phyloP scores from a whole-genome alignment of 768 basidiomycete species.

The Amanita thiersii region DNA sequence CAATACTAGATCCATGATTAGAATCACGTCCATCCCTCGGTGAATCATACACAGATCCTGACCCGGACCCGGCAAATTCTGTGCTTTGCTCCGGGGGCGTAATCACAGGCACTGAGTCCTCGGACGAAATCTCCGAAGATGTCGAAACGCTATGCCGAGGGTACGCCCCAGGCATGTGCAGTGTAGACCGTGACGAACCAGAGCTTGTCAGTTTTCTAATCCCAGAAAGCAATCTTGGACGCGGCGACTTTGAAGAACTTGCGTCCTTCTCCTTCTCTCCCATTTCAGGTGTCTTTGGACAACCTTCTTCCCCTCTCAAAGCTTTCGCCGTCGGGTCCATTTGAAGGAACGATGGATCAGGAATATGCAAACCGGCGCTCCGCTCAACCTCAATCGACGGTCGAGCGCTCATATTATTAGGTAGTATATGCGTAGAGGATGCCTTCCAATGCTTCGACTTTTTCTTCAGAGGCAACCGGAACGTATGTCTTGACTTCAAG shows the following conservation, averaged over 20 bases:
- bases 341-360: conserved; percentile 1
- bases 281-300: conserved; percentile 1
- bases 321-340: conserved; percentile 1
- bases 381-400: conserved; percentile 5
- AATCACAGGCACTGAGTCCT: conserved; percentile 54
- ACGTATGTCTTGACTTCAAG: conserved; percentile 24
- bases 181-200: background rate
- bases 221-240: background rate
- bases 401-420: conserved; percentile 4
- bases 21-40: conserved; percentile 24
- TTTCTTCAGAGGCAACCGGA: conserved; percentile 21
- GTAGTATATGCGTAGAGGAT: conserved; percentile 11
- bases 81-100: conserved; percentile 46
- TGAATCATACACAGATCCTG: conserved; percentile 3
- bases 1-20: conserved; percentile 16
- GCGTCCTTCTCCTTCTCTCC: background rate
- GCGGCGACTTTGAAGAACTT: background rate
- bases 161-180: conserved; percentile 26
- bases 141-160: conserved; percentile 53
- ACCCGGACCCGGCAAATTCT: conserved; percentile 21
- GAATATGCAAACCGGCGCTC: background rate
- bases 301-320: background rate
- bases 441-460: conserved; percentile 18
- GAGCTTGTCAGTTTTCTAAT: conserved; percentile 1
- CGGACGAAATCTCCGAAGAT: conserved; percentile 57